Evolutionary conservation across 2,329 filamentous ascomycete species (phyloP).

Genomic region (Tolypocladium nubicola): DNA sequence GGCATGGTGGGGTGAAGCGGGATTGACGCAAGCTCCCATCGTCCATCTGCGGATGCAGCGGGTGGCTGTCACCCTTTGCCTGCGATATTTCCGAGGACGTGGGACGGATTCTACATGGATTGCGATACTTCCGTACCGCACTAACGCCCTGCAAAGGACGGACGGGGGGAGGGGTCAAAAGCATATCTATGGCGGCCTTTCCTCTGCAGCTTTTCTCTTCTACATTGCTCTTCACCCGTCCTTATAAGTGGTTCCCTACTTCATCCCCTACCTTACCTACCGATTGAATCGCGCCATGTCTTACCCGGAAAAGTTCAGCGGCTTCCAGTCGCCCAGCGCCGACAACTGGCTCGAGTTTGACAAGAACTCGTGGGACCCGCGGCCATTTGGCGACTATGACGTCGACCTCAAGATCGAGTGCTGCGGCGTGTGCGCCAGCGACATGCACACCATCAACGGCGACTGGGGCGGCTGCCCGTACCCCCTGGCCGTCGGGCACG

Average conservation of each 20-base stretch:
- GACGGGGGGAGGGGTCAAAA: not conserved
- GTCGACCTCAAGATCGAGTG: conserved; percentile 80
- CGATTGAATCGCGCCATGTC: conserved; percentile 25
- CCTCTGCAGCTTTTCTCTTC: not conserved
- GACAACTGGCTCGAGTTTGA: conserved; percentile 49
- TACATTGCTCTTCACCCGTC: not conserved
- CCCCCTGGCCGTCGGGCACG: conserved; percentile 59
- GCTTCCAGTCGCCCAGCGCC: conserved; percentile 47
- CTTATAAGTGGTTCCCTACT: not conserved
- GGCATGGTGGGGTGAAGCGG: not conserved
- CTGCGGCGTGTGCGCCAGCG: conserved; percentile 66
- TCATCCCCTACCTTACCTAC: not conserved
- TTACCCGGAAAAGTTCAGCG: conserved; percentile 48
- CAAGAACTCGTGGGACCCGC: conserved; percentile 69
- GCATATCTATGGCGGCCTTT: not conserved
- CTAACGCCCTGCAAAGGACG: not conserved
- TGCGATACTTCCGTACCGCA: not conserved
- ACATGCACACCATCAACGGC: conserved; percentile 59
- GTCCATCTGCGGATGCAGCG: not conserved
- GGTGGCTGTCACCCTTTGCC: not conserved
- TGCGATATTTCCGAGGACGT: not conserved
- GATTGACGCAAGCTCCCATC: not conserved
- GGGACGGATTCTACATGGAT: not conserved
- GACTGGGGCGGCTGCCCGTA: conserved; percentile 56
- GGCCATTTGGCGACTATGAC: conserved; percentile 79